Evolutionary conservation across 306 rosid species (phyloP), one percentile per base, ranked within the genome.

Genomic region (Neltuma alba): DNA sequence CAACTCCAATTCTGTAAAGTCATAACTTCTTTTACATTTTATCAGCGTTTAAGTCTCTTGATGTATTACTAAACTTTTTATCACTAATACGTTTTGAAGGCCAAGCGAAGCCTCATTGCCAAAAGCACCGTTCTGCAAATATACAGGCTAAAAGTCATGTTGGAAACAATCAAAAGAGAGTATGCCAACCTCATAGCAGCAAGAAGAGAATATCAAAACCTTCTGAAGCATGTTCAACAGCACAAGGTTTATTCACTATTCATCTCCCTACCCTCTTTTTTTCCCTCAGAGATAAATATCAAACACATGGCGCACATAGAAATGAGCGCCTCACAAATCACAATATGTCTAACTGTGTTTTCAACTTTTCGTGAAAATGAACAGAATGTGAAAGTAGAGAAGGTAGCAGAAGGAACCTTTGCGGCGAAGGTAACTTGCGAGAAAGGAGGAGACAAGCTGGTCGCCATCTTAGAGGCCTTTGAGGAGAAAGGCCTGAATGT

Each of bases 341-440:
- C 48, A 11, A 68, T 50, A 1, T 37, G 41, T 62, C 41, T 13
- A 47, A 41, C 64, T 41, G 58, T 42, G 44, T 40, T 42, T 74
- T 6, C 13, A 14, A n/a, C n/a, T n/a, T n/a, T n/a, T n/a, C n/a
- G n/a, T 2, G 58, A 57, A 25, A 33, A 66, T 75, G 10, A 30
- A 36, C 89, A 92, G 96, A 88, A 88, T 36, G 98, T 92, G 83
- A 88, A 94, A 72, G 85, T 94, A 61, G 90, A 94, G 89, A 94
- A 91, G 80, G 77, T 84, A 5, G 79, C 82, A 57, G 77, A 40
- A 52, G 93, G 90, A 58, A 74, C 74, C 4, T 85, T 90, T 74
- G 76, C 14, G 58, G 91, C 91, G 57, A 94, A 80, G 76, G 82
- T 92, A 37, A 87, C 63, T 1, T 89, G 93, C 45, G 93, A 89